Evolutionary conservation across 2,329 filamentous ascomycete species (phyloP).

Genomic region (Chaetomium strumarium): DNA sequence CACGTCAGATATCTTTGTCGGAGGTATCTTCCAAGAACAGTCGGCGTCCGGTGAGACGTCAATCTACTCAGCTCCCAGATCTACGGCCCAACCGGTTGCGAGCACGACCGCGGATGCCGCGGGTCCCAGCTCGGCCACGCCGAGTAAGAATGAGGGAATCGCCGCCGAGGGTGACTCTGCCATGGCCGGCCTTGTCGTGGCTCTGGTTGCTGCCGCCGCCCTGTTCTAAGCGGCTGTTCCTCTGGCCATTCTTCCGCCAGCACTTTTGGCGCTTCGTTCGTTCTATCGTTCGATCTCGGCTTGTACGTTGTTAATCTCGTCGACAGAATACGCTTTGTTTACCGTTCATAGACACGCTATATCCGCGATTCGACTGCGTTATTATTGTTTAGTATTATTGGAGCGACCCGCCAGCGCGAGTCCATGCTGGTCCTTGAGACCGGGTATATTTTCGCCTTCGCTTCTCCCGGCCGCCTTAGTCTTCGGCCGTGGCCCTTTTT

Average conservation of each 20-base stretch:
- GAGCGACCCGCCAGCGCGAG: neutral
- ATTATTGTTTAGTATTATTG: neutral
- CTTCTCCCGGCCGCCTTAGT: neutral
- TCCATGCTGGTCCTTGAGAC: neutral
- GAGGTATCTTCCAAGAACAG: conserved; percentile 47
- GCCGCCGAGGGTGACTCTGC: conserved; percentile 44
- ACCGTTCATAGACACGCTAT: neutral
- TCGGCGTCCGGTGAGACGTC: conserved; percentile 12
- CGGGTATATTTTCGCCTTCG: neutral
- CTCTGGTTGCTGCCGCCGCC: conserved; percentile 48
- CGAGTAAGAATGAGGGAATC: conserved; percentile 38
- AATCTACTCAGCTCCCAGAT: neutral
- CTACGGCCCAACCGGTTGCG: neutral
- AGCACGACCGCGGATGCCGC: conserved; percentile 19
- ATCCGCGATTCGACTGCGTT: neutral
- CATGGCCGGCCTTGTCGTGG: conserved; percentile 49
- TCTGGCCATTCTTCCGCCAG: neutral
- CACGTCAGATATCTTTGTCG: conserved; percentile 25
- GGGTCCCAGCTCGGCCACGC: conserved; percentile 23
- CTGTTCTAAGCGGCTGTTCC: conserved; percentile 33
- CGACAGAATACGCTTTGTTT: neutral
- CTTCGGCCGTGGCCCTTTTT: neutral
- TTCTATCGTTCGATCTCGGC: neutral
- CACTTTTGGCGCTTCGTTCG: neutral
- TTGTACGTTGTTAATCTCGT: neutral